Evolutionary conservation across 2,329 filamentous ascomycete genomes (phyloP).

Genomic region (Cordyceps javanica): DNA sequence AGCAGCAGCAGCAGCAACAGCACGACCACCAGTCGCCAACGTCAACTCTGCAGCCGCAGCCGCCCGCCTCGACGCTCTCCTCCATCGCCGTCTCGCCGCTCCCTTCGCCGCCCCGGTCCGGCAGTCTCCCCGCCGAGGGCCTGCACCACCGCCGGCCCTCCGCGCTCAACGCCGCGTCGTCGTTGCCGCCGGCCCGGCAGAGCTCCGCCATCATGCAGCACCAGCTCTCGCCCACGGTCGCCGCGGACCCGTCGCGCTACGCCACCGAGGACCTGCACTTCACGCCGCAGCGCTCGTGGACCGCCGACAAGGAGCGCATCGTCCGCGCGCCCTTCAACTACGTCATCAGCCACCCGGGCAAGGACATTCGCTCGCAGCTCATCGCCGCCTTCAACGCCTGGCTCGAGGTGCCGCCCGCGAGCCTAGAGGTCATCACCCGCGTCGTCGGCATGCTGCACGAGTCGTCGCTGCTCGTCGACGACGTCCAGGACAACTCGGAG

Average conservation of each 20-base stretch:
- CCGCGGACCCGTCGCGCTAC: constrained; percentile 46
- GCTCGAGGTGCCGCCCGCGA: constrained; percentile 65
- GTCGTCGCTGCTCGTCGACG: constrained; percentile 75
- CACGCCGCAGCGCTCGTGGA: constrained; percentile 53
- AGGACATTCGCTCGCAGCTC: constrained; percentile 75
- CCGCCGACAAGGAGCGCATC: constrained; percentile 68
- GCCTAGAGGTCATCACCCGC: constrained; percentile 67
- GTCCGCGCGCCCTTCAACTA: constrained; percentile 77
- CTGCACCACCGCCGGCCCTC: constrained; percentile 5
- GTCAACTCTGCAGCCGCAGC: neutral
- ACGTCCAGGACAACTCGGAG: constrained; percentile 76
- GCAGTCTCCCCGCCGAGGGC: neutral
- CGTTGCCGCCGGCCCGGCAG: neutral
- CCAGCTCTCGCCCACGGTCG: constrained; percentile 26
- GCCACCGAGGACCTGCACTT: constrained; percentile 51
- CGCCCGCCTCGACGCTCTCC: neutral
- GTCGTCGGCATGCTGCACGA: constrained; percentile 84
- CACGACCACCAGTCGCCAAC: neutral
- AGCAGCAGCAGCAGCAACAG: neutral
- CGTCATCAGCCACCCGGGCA: constrained; percentile 70
- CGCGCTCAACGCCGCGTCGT: neutral
- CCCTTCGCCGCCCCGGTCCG: constrained; percentile 18
- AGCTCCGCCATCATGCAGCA: constrained; percentile 24
- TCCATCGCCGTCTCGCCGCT: constrained; percentile 12
- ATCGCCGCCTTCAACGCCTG: constrained; percentile 77